Percentiles rank a stretch among this genome's conserved stretches.
Conservation (phyloP, 805 yeast species). For the Metschnikowia drakensbergensis region DNA sequence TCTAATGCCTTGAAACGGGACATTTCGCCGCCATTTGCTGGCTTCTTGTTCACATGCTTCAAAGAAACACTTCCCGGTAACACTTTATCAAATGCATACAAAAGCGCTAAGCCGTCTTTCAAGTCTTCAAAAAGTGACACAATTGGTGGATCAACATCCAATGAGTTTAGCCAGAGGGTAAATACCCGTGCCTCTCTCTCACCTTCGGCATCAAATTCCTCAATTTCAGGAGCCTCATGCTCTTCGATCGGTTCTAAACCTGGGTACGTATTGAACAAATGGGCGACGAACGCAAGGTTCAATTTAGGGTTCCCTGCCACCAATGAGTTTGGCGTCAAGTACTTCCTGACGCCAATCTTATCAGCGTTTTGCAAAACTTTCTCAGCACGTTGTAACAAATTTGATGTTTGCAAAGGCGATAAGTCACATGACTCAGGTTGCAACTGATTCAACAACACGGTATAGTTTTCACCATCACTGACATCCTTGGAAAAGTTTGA, state of each 20-base stretch:
- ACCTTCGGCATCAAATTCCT: constrained; percentile 98
- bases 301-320: constrained; percentile 96
- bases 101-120: constrained; percentile 82
- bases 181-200: constrained; percentile 99
- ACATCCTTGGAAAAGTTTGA: constrained; percentile 83
- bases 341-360: constrained; percentile 86
- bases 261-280: constrained; percentile 92
- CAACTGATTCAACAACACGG: constrained; percentile 83
- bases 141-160: constrained; percentile 94
- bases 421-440: constrained; percentile 79
- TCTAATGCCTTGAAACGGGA: constrained; percentile 93
- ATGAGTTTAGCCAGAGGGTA: constrained; percentile 93
- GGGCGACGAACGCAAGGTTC: constrained; percentile 96
- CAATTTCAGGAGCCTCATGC: constrained; percentile 86
- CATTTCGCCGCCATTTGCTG: constrained; percentile 68
- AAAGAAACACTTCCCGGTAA: constrained; percentile 86
- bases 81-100: constrained; percentile 94
- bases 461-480: constrained; percentile 92
- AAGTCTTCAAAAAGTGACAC: constrained; percentile 89
- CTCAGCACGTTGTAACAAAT: constrained; percentile 79
- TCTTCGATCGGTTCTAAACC: constrained; percentile 96
- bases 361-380: constrained; percentile 85
- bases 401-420: constrained; percentile 74
- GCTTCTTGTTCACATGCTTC: constrained; percentile 79
- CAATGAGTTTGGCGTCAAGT: constrained; percentile 86